phyloP scores from a whole-genome alignment of 768 basidiomycete species.

The Dendrothele bispora region DNA sequence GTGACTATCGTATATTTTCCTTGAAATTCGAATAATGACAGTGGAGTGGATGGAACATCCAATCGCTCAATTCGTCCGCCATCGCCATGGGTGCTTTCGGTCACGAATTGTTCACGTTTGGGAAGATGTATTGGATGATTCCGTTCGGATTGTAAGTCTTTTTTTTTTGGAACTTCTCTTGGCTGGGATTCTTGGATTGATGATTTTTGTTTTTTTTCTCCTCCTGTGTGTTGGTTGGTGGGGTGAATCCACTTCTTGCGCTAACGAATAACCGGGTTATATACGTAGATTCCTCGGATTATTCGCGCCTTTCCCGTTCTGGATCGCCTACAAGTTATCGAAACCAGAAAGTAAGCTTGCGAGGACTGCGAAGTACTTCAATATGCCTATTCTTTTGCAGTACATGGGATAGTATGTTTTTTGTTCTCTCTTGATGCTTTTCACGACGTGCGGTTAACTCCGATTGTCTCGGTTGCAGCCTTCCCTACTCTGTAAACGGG shows the following conservation, averaged over 20 bases:
- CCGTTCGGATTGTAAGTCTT: slow-evolving; percentile 43
- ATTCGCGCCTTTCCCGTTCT: slow-evolving; percentile 49
- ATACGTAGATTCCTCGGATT: slow-evolving; percentile 47
- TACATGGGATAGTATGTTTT: slow-evolving; percentile 33
- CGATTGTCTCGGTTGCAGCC: slow-evolving; percentile 14
- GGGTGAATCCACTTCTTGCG: too few species aligned
- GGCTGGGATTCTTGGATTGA: too few species aligned
- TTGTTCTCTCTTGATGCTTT: not conserved
- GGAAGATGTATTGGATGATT: slow-evolving; percentile 44
- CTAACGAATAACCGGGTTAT: not conserved
- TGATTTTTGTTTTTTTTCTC: too few species aligned
- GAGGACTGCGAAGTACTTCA: slow-evolving; percentile 39
- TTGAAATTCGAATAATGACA: slow-evolving; percentile 12
- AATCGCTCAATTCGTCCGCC: slow-evolving; percentile 52
- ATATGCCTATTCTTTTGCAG: slow-evolving; percentile 44
- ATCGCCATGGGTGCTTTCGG: slow-evolving; percentile 57
- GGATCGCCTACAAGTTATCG: slow-evolving; percentile 39
- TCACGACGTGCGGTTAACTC: not conserved
- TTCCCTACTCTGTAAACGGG: slow-evolving; percentile 54
- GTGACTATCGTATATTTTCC: not conserved
- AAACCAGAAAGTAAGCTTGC: slow-evolving; percentile 31
- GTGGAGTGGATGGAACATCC: slow-evolving; percentile 56
- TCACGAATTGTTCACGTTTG: slow-evolving; percentile 49
- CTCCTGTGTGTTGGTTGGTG: too few species aligned
- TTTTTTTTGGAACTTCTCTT: not conserved